These are phyloP conservation scores for Paramecium bursaria DNA, from an alignment of 73 alveolate genomes.

Conservation along the genomic window DNA sequence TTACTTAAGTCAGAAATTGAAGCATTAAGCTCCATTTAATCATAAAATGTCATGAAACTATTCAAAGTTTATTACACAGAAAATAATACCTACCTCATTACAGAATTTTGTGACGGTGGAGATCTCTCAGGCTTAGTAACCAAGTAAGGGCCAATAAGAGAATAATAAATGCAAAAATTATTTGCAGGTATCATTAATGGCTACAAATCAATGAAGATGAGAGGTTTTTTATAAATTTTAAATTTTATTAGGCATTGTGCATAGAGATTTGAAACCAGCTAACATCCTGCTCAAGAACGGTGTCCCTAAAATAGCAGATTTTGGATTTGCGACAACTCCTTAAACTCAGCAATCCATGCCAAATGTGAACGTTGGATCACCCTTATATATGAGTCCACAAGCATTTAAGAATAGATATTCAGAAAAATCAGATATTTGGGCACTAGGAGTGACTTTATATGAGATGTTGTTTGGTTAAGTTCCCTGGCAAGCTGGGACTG, in stretches of 20 bases:
- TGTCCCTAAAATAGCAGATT: constrained; percentile 67
- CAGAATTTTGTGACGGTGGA: constrained; percentile 67
- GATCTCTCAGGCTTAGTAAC: constrained; percentile 16
- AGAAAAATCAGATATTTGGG: constrained; percentile 70
- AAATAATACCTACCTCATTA: constrained; percentile 43
- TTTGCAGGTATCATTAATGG: constrained; percentile 54
- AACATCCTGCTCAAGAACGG: constrained; percentile 56
- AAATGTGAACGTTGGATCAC: constrained; percentile 68
- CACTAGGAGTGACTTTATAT: constrained; percentile 62
- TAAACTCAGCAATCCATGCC: constrained; percentile 23
- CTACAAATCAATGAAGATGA: constrained; percentile 45
- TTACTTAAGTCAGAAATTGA: constrained; percentile 39
- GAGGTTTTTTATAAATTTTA: constrained; percentile 2
- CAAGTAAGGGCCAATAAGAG: constrained; percentile 28
- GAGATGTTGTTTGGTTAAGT: constrained; percentile 55
- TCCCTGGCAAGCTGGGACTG: constrained; percentile 65
- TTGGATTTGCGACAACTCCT: constrained; percentile 66
- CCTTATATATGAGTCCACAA: constrained; percentile 65
- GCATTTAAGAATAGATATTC: constrained; percentile 64
- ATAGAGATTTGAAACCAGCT: constrained; percentile 70
- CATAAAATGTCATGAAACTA: constrained; percentile 42
- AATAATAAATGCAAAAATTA: constrained; percentile 1
- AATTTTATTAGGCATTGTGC: constrained; percentile 54
- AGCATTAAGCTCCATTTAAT: constrained; percentile 16
- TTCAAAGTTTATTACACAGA: constrained; percentile 49